Conservation (phyloP, 306 rosid genomes). For the Spatholobus suberectus region DNA sequence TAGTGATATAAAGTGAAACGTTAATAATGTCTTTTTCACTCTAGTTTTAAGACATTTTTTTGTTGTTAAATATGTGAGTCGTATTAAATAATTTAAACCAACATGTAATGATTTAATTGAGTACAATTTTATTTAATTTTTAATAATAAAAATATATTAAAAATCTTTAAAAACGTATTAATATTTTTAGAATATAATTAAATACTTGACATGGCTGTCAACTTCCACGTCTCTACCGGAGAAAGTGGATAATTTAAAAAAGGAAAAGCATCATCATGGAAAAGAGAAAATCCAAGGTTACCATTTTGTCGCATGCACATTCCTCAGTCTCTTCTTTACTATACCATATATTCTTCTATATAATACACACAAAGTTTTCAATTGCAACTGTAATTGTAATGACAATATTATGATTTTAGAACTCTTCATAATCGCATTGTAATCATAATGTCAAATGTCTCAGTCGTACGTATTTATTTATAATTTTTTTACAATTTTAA, state of each 20-base stretch:
- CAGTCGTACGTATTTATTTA: not conserved
- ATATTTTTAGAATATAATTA: not conserved
- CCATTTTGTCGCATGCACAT: constrained; percentile 28
- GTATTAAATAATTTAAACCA: not conserved
- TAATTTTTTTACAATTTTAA: not conserved
- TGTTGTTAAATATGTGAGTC: not conserved
- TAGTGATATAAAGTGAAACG: not conserved
- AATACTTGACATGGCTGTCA: constrained; percentile 24
- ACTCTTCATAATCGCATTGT: not conserved
- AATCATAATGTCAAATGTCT: not conserved
- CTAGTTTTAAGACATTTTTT: not conserved
- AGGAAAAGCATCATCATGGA: constrained; percentile 28
- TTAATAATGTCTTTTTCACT: not conserved
- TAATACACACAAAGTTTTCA: not conserved
- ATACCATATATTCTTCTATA: not conserved
- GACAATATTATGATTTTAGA: not conserved
- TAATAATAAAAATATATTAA: not conserved
- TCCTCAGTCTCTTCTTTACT: not conserved
- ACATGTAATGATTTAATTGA: not conserved
- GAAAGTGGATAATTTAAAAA: constrained; percentile 35
- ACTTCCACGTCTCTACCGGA: constrained; percentile 14
- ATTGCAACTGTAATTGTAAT: not conserved
- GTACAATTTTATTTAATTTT: too few relatives aligned
- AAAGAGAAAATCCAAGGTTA: constrained; percentile 35
- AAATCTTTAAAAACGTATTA: not conserved